These are phyloP conservation scores for Austroboletus festivus DNA, from an alignment of 768 basidiomycete genomes.

Conservation along the genomic window DNA sequence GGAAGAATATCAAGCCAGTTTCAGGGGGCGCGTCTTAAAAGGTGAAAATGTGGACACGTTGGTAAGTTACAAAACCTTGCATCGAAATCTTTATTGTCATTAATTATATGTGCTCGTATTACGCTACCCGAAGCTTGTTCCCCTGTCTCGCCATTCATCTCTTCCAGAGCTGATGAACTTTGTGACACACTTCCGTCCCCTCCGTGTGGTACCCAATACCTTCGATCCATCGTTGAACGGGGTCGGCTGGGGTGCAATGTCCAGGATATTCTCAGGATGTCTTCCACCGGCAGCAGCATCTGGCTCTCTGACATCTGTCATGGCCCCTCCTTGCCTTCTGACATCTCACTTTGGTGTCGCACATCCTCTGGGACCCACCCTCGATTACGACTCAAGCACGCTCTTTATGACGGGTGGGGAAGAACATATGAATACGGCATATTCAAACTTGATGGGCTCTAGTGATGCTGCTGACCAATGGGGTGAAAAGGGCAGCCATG, in stretches of 20 bases:
- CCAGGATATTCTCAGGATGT: conserved; percentile 61
- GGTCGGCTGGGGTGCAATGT: conserved; percentile 73
- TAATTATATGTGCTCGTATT: conserved; percentile 1
- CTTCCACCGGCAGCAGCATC: conserved; percentile 31
- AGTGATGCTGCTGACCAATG: conserved; percentile 50
- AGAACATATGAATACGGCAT: conserved; percentile 44
- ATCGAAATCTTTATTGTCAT: not conserved
- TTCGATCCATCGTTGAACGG: conserved; percentile 47
- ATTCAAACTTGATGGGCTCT: conserved; percentile 67
- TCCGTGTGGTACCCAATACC: conserved; percentile 77
- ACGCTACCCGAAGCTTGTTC: conserved; percentile 55
- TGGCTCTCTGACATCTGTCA: conserved; percentile 14
- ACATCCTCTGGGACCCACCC: conserved; percentile 23
- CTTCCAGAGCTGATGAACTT: conserved; percentile 82
- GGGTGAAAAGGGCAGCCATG: conserved; percentile 48
- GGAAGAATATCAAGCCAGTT: conserved; percentile 48
- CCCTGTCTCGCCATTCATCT: conserved; percentile 82
- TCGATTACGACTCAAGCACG: not conserved
- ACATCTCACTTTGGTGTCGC: conserved; percentile 6
- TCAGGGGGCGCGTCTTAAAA: conserved; percentile 36
- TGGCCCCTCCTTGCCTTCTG: conserved; percentile 23
- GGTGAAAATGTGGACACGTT: conserved; percentile 55
- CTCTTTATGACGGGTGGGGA: conserved; percentile 8
- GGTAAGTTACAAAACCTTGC: conserved; percentile 40
- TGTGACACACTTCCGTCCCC: conserved; percentile 78